Percentiles rank a stretch among this genome's conserved stretches.
These are phyloP conservation scores for Neoarthrinium moseri DNA, from an alignment of 2,329 filamentous ascomycete genomes.

Conservation along the genomic window DNA sequence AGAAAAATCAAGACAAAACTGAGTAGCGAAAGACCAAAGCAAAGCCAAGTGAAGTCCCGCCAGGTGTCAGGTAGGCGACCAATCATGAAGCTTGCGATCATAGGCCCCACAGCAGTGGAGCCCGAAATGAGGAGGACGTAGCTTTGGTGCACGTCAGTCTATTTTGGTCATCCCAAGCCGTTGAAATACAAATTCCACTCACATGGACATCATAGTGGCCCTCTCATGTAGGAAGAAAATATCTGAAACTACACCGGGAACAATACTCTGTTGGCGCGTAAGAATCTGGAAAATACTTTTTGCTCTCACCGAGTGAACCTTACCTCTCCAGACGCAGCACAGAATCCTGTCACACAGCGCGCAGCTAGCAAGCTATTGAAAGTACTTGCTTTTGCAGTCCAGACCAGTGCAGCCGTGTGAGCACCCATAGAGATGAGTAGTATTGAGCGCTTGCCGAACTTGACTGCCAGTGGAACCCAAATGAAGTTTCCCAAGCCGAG, in stretches of 20 bases:
- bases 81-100: conserved; percentile 9
- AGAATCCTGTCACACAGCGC: conserved; percentile 30
- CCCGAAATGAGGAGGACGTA: conserved; percentile 12
- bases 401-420: conserved; percentile 28
- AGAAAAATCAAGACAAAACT: conserved; percentile 5
- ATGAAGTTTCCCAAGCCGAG: conserved; percentile 26
- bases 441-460: conserved; percentile 33
- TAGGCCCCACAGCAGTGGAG: conserved; percentile 11
- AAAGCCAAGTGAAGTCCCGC: conserved; percentile 11
- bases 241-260: conserved; percentile 12
- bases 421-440: conserved; percentile 29
- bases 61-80: conserved; percentile 8
- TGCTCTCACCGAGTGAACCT: background rate
- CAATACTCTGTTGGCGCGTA: conserved; percentile 13
- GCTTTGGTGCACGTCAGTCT: background rate
- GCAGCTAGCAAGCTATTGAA: conserved; percentile 29
- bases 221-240: conserved; percentile 14
- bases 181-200: background rate
- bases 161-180: too few species aligned
- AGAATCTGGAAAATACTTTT: background rate
- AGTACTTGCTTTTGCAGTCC: conserved; percentile 28
- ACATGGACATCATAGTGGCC: conserved; percentile 12
- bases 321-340: conserved; percentile 13
- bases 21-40: conserved; percentile 5
- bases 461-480: conserved; percentile 32